These are phyloP conservation scores for Galerina marginata DNA, from an alignment of 768 basidiomycete genomes.

Conservation along the genomic window DNA sequence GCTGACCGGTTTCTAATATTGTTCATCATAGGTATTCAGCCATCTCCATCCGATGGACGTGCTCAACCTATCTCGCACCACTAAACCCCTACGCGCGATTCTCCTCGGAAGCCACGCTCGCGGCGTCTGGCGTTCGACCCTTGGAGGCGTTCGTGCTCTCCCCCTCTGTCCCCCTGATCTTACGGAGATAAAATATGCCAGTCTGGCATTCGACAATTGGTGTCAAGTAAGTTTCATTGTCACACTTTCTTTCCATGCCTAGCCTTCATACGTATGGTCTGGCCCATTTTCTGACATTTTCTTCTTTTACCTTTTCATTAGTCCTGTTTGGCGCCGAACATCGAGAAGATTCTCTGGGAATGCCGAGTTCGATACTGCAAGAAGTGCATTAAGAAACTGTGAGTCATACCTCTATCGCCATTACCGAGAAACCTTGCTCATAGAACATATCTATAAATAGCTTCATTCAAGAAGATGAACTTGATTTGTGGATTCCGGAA, in stretches of 20 bases:
- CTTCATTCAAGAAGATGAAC: slow-evolving; percentile 34
- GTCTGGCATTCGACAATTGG: slow-evolving; percentile 48
- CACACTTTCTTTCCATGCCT: neutral
- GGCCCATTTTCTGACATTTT: neutral
- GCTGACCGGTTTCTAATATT: too few species aligned
- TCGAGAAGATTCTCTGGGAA: slow-evolving; percentile 39
- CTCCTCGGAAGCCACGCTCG: slow-evolving; percentile 40
- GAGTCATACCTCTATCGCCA: slow-evolving; percentile 8
- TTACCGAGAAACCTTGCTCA: neutral
- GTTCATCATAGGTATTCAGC: slow-evolving; percentile 42
- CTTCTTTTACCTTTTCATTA: slow-evolving; percentile 16
- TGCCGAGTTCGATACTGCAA: slow-evolving; percentile 44
- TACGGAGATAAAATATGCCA: slow-evolving; percentile 48
- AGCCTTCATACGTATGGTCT: neutral
- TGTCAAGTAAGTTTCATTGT: slow-evolving; percentile 44
- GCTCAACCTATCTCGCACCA: slow-evolving; percentile 49
- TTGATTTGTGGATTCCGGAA: slow-evolving; percentile 30
- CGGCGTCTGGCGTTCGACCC: slow-evolving; percentile 43
- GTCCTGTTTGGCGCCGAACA: slow-evolving; percentile 38
- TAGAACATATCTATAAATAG: slow-evolving; percentile 21
- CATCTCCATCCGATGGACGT: slow-evolving; percentile 51
- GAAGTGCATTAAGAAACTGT: slow-evolving; percentile 39
- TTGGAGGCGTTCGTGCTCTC: slow-evolving; percentile 38
- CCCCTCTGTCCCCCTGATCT: slow-evolving; percentile 51
- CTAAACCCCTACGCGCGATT: slow-evolving; percentile 43